Evolutionary conservation across 2,329 filamentous ascomycete species (phyloP), one percentile per base, ranked within the genome.

Genomic region (Fusarium liriodendri): DNA sequence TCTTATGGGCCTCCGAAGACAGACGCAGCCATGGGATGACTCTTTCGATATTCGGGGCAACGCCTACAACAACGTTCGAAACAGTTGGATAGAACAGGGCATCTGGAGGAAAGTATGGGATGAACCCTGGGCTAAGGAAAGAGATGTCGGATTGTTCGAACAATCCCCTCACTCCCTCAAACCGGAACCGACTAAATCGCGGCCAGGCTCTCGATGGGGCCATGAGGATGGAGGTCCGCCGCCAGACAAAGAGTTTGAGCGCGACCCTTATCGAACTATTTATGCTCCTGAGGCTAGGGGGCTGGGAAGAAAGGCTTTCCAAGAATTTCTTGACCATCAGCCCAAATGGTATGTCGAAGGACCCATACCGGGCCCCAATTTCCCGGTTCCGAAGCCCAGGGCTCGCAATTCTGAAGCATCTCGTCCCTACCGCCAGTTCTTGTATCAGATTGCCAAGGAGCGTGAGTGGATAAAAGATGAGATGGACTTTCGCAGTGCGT

Each of bases 361-460:
- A 22, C 8, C 3, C 6, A 13, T 45, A 20, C 13, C 8, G 20
- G 40, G 40, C 40, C 40, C 40, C 40, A 8, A 45, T 25, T 45
- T 22, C 40, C 13, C 14, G 40, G 5, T 45, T 25, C 67, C 67
- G 37, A 27, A 18, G 29, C 64, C 60, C 20, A 61, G 42, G 33
- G 32, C 67, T 54, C 54, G 37, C 35, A 33, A 67, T 20, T 59
- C 52, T n/a, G 69, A 73, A 20, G 64, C 62, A 18, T 76, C 72
- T 22, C 72, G 74, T 8, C 74, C 72, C 18, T 68, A 60, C 32
- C 40, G 37, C 13, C 70, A 76, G 38, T 76, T 76, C 40, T 9
- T 65, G 27, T 66, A 67, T 55, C 72, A 76, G 54, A 40, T 73
- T 10, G 54, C 42, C 42, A 59, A 57, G 20, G 70, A 73, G 55